Conservation (phyloP, 257 asterid genomes). For the Mitragyna speciosa region DNA sequence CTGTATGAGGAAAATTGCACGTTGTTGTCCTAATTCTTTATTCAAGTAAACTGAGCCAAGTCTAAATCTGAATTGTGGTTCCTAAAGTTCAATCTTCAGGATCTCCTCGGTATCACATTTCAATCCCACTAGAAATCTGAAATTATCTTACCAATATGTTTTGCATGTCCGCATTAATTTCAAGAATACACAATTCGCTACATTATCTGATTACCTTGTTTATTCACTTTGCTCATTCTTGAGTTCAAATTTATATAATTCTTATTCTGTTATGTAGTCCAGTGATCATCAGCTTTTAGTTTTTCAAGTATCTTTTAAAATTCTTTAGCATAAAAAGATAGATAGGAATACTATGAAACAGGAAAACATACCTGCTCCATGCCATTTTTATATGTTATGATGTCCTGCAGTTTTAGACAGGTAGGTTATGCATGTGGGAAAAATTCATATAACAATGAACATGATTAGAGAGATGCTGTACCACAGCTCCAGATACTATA, state of each 20-base stretch:
- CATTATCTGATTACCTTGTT: background rate
- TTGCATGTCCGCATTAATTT: background rate
- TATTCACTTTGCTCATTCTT: background rate
- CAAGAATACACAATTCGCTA: background rate
- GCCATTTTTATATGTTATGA: constrained; percentile 56
- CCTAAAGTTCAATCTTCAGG: background rate
- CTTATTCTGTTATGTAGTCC: background rate
- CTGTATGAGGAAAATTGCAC: background rate
- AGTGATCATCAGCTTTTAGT: background rate
- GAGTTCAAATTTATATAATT: background rate
- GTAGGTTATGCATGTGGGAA: constrained; percentile 25
- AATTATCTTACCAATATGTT: background rate
- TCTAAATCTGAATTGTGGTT: background rate
- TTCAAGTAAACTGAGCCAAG: background rate
- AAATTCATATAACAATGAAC: constrained; percentile 1
- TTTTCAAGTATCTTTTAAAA: background rate
- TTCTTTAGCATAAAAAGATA: background rate
- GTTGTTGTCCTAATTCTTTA: background rate
- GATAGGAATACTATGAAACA: background rate
- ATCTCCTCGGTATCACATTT: background rate
- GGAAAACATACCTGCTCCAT: constrained; percentile 60
- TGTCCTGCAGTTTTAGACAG: constrained; percentile 65
- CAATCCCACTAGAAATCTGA: background rate
- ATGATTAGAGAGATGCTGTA: constrained; percentile 28
- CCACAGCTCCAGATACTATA: constrained; percentile 90